phyloP scores from a whole-genome alignment of 768 basidiomycete genomes.

The Arthromyces matolae region DNA sequence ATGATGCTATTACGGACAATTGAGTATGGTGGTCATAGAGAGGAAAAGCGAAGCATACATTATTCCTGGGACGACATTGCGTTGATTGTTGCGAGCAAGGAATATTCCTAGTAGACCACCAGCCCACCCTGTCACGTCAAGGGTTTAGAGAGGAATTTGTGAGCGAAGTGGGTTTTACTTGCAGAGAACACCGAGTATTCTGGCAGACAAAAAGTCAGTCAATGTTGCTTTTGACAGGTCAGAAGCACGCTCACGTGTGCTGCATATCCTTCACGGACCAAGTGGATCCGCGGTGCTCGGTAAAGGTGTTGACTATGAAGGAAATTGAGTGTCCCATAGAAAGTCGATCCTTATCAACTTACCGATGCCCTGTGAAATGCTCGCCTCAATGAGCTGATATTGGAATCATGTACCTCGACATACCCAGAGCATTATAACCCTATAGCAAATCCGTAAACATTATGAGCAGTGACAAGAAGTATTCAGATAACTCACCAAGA shows the following conservation, averaged over 20 bases:
- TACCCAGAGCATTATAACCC: constrained; percentile 54
- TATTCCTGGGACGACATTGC: constrained; percentile 75
- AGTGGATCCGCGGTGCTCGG: constrained; percentile 74
- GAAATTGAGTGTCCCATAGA: neutral
- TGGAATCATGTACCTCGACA: constrained; percentile 15
- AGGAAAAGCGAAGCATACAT: constrained; percentile 50
- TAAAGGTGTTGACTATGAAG: constrained; percentile 79
- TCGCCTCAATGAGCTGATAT: neutral
- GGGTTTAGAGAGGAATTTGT: constrained; percentile 4
- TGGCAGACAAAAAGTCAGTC: constrained; percentile 23
- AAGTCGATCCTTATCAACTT: constrained; percentile 16
- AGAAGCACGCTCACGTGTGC: constrained; percentile 62
- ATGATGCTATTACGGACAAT: constrained; percentile 54
- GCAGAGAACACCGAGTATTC: constrained; percentile 74
- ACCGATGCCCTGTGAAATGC: constrained; percentile 51
- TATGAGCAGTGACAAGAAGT: too few relatives aligned
- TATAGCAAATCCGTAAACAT: constrained; percentile 4
- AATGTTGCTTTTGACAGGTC: neutral
- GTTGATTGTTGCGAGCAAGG: constrained; percentile 76
- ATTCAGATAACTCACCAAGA: constrained; percentile 50
- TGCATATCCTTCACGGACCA: constrained; percentile 97
- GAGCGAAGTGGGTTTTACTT: constrained; percentile 19
- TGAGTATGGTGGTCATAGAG: neutral
- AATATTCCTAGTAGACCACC: constrained; percentile 89
- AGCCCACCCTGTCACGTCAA: constrained; percentile 69